Percentiles rank a stretch among this genome's conserved stretches.
Evolutionary conservation across 192 early-diverging fungal genomes (phyloP).

Genomic region (Funneliformis geosporum): DNA sequence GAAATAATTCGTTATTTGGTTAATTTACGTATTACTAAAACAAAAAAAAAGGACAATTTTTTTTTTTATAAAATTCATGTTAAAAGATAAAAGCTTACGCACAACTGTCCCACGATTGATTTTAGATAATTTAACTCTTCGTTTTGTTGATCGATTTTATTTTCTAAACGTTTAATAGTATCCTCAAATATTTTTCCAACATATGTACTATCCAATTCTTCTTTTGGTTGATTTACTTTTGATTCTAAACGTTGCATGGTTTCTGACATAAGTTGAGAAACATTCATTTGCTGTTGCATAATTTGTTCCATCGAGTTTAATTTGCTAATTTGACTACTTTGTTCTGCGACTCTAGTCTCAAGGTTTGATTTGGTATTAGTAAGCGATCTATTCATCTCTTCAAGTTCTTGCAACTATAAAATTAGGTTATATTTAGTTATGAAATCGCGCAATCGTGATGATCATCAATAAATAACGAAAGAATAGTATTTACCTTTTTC

Average conservation of each 20-base stretch:
- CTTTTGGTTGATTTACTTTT: constrained; percentile 10
- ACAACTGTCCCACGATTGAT: constrained; percentile 13
- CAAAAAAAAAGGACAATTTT: background rate
- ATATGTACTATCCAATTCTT: background rate
- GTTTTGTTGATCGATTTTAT: background rate
- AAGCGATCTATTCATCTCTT: background rate
- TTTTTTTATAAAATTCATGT: background rate
- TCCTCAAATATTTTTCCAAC: background rate
- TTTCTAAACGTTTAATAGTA: constrained; percentile 8
- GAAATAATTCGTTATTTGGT: too few relatives aligned
- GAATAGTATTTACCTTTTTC: background rate
- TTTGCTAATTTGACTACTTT: background rate
- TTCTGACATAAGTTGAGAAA: constrained; percentile 11
- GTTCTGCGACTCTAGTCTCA: background rate
- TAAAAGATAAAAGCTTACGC: constrained; percentile 17
- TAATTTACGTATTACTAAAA: background rate
- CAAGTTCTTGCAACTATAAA: background rate
- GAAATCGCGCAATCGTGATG: too few relatives aligned
- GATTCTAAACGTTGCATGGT: constrained; percentile 21
- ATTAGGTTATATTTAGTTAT: too few relatives aligned
- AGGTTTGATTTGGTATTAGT: background rate
- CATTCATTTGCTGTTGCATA: constrained; percentile 1
- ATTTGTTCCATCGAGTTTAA: background rate
- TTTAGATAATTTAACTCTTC: background rate
- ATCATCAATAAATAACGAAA: too few relatives aligned